Base-by-base conservation (phyloP, 495 filamentous ascomycete genomes). In the Niebla homalea region DNA sequence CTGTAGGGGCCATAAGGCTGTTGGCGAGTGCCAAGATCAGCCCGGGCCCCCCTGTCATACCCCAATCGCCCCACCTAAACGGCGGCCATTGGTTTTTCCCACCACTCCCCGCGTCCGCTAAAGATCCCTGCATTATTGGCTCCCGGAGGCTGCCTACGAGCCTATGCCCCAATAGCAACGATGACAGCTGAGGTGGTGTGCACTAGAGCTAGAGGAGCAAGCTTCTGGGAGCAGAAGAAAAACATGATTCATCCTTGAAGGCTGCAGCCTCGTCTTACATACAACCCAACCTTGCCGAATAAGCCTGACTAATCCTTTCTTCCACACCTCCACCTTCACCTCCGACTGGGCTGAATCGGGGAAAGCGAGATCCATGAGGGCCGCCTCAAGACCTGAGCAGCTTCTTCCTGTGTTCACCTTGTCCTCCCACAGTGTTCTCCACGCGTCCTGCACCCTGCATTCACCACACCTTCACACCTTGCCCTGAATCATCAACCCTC, bases 241-340 rank as follows among this genome's bases (percentile, higher is more conserved):
- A 36, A 16, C 45, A 48, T 48, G 45, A 48, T 45, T 45, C 43
- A 45, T 45, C 10, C 19, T 45, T 10, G 32, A 48, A 48, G 45
- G 45, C 45, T 48, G 25, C 45, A 48, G 45, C 45, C 45, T 48
- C 45, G 36, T 48, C 45, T 36, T 36, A 18, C 39, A 41, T 15
- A 22, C 39, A 41, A 14, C 12, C 8, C 39, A 41, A 19, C 39
- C 29, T 32, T 32, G 11, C 2, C 39, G 15, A 8, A 7, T 15
- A 11, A 41, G 8, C 39, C 39, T 41, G 16, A 18, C 18, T 15
- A 22, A 2, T 12, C 10, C 21, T 15, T 8, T 41, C 39, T 19
- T 15, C 8, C 39, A 41, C n/a, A 6, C 21, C 21, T 22, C 21
- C 21, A 41, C 39, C 16, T 41, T 15, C 39, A 41, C 16, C 1